Conservation (phyloP, 1,139 yeast genomes). For the Hemisphaericaspora lyxosophila region DNA sequence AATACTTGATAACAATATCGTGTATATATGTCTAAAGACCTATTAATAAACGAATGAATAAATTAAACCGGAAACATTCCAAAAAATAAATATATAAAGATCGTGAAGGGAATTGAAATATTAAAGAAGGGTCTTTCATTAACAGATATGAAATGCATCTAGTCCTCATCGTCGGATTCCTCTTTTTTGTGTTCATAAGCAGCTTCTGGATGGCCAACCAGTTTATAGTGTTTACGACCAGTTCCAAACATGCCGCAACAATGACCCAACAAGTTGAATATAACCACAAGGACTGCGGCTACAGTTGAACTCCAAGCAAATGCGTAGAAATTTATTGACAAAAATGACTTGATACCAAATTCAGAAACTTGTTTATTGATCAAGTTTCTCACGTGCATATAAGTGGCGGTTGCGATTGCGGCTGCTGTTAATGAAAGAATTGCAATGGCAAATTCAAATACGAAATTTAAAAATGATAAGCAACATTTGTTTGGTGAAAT, state of each 20-base stretch:
- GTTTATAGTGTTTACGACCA: conserved; percentile 32
- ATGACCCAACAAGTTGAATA: conserved; percentile 43
- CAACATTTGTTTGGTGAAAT: conserved; percentile 39
- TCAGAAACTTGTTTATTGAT: conserved; percentile 30
- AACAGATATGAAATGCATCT: no score
- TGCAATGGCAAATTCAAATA: conserved; percentile 33
- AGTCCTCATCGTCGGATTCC: conserved; percentile 3
- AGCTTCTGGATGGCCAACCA: conserved; percentile 23
- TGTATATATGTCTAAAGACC: neutral
- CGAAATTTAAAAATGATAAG: conserved; percentile 41
- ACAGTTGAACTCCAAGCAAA: conserved; percentile 43
- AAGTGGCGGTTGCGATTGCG: conserved; percentile 36
- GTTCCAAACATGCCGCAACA: conserved; percentile 44
- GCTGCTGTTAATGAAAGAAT: conserved; percentile 34
- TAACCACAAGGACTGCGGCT: conserved; percentile 34
- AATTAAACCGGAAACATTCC: neutral
- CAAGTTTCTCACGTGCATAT: conserved; percentile 28
- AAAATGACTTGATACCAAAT: conserved; percentile 37
- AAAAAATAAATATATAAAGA: conserved; percentile 1
- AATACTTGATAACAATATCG: no score
- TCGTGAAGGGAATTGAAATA: neutral
- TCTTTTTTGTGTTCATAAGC: conserved; percentile 26
- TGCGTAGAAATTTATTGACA: conserved; percentile 45
- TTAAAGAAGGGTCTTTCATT: neutral
- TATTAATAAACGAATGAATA: neutral